Evolutionary conservation across 495 filamentous ascomycete genomes (phyloP).

Genomic region (Penicillium goetzii): DNA sequence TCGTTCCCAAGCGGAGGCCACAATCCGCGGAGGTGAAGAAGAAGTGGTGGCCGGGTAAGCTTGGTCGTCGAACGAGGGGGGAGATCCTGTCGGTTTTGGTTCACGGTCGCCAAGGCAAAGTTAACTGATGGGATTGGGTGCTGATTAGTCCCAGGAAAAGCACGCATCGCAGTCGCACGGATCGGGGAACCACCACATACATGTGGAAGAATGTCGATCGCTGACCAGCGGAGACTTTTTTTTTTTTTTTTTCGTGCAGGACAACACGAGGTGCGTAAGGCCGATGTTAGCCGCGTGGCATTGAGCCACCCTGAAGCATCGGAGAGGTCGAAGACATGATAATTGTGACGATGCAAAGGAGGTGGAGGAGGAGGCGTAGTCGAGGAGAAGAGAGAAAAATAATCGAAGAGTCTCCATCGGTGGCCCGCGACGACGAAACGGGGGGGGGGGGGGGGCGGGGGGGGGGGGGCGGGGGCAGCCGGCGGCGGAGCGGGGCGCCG

Average conservation of each 20-base stretch:
- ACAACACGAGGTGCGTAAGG: conserved; percentile 17
- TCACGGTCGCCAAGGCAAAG: not conserved
- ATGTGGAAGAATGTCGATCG: conserved; percentile 25
- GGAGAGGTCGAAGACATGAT: conserved; percentile 5
- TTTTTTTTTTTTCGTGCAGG: conserved; percentile 24
- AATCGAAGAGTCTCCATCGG: too few species aligned
- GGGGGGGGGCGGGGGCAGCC: too few species aligned
- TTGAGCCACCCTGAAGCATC: conserved; percentile 20
- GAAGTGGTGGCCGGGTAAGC: conserved; percentile 8
- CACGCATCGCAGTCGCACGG: not conserved
- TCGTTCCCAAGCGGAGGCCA: conserved; percentile 20
- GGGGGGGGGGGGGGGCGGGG: too few species aligned
- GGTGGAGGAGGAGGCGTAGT: not conserved
- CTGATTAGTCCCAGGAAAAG: conserved; percentile 7
- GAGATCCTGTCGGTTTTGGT: conserved; percentile 26
- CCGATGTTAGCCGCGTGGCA: conserved; percentile 32
- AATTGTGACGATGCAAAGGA: not conserved
- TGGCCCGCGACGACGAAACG: too few species aligned
- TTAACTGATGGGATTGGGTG: not conserved
- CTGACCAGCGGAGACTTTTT: conserved; percentile 23
- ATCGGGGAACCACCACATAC: conserved; percentile 12
- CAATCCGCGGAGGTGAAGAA: conserved; percentile 12
- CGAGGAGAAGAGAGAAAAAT: not conserved
- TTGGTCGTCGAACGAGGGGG: conserved; percentile 22
- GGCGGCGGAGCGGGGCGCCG: too few species aligned